Evolutionary conservation across 2,329 filamentous ascomycete genomes (phyloP), one percentile per base, ranked within the genome.

Genomic region (Xylariaceae sp.): DNA sequence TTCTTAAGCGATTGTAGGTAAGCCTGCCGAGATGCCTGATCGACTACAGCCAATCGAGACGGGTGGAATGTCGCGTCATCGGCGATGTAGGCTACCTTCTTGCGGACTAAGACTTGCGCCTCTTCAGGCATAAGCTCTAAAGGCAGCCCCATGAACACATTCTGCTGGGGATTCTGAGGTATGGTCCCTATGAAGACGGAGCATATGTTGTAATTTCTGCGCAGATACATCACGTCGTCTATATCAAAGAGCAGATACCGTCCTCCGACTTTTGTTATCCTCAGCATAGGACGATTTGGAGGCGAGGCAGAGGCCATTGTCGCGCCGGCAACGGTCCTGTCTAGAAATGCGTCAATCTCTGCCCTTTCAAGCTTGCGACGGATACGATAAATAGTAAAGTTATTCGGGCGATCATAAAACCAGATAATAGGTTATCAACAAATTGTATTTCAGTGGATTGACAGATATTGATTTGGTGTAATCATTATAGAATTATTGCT

Each of bases 91-190:
- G 86, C 93, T 63, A 85, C 83, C 54, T 83, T 85, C 63, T 87
- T 87, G 62, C 91, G 87, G 53, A 96, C 85, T 23, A 99, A 81
- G 48, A 94, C 75, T 59, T 86, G 82, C 3, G 88, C 92, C 76
- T 99, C 94, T 74, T 97, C 94, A 1, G 91, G 87, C 77, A 94
- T 90, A 37, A 99, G 79, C 76, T 97, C 89, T 21, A 97, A 76
- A 2, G 94, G 94, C 43, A 97, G 76, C 39, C 92, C 91, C 53
- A 93, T 82, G 70, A 97, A 97, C 53, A 96, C 83, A 74, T 96
- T 97, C 74, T 99, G 94, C 64, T 95, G 93, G 5, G 92, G 92
- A 52, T 91, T 87, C 73, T 97, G 92, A 2, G 94, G 93, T 24
- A 96, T 85, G 6, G 90, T 92, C 52, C 94, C 94, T 55, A 90